These are phyloP conservation scores for Gliomastix tumulicola DNA, from an alignment of 2,329 filamentous ascomycete species.

Conservation along the genomic window DNA sequence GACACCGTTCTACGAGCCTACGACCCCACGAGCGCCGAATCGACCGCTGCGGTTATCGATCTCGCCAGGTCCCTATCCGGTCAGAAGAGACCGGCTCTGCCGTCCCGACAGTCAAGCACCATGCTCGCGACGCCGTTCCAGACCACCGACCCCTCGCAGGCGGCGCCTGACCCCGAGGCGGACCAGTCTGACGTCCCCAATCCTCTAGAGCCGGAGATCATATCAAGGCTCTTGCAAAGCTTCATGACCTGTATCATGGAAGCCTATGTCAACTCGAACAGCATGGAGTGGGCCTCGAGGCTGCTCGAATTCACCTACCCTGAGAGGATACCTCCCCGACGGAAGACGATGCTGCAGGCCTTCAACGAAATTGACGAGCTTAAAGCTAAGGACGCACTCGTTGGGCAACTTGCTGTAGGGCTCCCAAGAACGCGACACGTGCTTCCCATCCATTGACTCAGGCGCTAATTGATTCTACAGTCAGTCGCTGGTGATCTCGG, in stretches of 20 bases:
- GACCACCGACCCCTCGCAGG: slow-evolving; percentile 45
- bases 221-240: slow-evolving; percentile 60
- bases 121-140: slow-evolving; percentile 47
- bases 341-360: slow-evolving; percentile 52
- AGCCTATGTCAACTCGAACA: slow-evolving; percentile 59
- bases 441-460: neutral
- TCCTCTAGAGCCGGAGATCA: slow-evolving; percentile 53
- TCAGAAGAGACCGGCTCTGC: slow-evolving; percentile 56
- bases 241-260: slow-evolving; percentile 76
- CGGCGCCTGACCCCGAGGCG: slow-evolving; percentile 56
- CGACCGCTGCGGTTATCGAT: slow-evolving; percentile 63
- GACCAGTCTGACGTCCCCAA: slow-evolving; percentile 23
- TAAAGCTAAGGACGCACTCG: slow-evolving; percentile 54
- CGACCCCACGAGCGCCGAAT: slow-evolving; percentile 54
- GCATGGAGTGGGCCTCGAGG: slow-evolving; percentile 54
- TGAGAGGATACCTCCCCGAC: slow-evolving; percentile 53
- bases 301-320: slow-evolving; percentile 64
- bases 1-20: slow-evolving; percentile 65
- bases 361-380: slow-evolving; percentile 59
- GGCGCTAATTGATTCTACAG: slow-evolving; percentile 18
- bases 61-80: slow-evolving; percentile 64
- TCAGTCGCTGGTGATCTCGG: slow-evolving; percentile 59
- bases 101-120: slow-evolving; percentile 50
- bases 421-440: neutral
- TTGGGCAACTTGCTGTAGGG: slow-evolving; percentile 66